Evolutionary conservation across 352 stramenopile genomes (phyloP).

Genomic region (Globisporangium spiculum): DNA sequence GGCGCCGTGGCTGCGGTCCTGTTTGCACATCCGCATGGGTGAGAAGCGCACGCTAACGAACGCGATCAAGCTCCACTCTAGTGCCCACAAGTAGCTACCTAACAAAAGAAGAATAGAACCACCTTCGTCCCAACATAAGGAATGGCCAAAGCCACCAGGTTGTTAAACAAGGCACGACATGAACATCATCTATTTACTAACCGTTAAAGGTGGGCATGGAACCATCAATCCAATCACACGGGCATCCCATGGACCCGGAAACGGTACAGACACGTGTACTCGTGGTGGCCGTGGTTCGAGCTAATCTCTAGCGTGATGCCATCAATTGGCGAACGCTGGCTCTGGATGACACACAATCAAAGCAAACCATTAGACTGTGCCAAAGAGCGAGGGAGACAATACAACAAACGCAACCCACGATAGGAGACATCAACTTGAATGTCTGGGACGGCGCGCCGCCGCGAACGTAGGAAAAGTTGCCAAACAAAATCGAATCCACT

Average conservation of each 20-base stretch:
- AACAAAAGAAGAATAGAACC: neutral
- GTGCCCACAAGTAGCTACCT: neutral
- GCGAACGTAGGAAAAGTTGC: slow-evolving; percentile 71
- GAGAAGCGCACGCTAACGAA: slow-evolving; percentile 52
- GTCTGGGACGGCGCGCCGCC: slow-evolving; percentile 55
- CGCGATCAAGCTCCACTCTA: slow-evolving; percentile 9
- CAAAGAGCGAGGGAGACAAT: neutral
- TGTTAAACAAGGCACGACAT: neutral
- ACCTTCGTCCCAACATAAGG: neutral
- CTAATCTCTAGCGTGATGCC: slow-evolving; percentile 71
- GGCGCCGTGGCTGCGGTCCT: slow-evolving; percentile 60
- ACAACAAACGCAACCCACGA: slow-evolving; percentile 24
- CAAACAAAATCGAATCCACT: slow-evolving; percentile 55
- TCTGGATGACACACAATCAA: slow-evolving; percentile 20
- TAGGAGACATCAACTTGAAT: slow-evolving; percentile 51
- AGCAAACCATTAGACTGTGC: too few relatives aligned
- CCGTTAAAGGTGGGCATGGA: neutral
- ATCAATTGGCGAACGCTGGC: slow-evolving; percentile 50
- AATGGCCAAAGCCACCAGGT: neutral
- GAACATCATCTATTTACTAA: slow-evolving; percentile 12
- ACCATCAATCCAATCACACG: slow-evolving; percentile 7
- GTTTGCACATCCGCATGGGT: slow-evolving; percentile 61
- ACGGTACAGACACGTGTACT: slow-evolving; percentile 91
- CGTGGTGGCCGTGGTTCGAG: slow-evolving; percentile 80
- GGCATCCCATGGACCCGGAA: slow-evolving; percentile 71